Conservation (phyloP, 2,329 filamentous ascomycete genomes). For the Apiospora malaysiana region DNA sequence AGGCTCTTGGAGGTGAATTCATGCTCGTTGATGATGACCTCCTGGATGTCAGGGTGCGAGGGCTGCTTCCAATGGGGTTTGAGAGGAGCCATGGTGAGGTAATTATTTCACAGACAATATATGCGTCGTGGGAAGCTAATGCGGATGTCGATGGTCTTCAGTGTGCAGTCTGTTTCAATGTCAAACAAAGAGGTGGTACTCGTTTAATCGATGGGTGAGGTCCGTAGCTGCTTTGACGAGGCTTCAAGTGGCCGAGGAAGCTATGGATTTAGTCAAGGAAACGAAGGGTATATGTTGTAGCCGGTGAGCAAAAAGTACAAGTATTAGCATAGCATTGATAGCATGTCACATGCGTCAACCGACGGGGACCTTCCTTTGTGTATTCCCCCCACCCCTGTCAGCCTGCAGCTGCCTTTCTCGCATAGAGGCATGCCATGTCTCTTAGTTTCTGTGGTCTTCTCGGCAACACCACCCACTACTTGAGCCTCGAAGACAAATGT, state of each 20-base stretch:
- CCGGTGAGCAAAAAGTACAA: background rate
- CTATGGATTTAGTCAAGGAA: background rate
- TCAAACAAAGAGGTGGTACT: background rate
- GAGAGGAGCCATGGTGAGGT: constrained; percentile 56
- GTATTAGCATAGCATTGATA: background rate
- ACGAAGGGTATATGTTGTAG: background rate
- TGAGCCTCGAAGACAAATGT: background rate
- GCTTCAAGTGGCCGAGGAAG: background rate
- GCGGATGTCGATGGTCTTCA: background rate
- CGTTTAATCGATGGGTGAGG: background rate
- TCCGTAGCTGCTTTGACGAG: background rate
- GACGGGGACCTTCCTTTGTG: background rate
- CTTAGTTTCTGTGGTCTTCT: background rate
- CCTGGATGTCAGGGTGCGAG: constrained; percentile 63
- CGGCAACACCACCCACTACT: too few species aligned
- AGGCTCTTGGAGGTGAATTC: constrained; percentile 66
- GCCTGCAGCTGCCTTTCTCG: background rate
- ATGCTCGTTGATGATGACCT: constrained; percentile 59
- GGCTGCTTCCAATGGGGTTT: constrained; percentile 65
- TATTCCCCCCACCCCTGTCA: background rate
- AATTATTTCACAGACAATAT: background rate
- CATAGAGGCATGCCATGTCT: background rate
- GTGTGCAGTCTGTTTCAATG: background rate
- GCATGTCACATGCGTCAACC: constrained; percentile 7
- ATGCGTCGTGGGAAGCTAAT: background rate